Percentiles rank a stretch among this genome's conserved stretches.
Conservation (phyloP, 495 filamentous ascomycete species). For the Xylaria cubensis region DNA sequence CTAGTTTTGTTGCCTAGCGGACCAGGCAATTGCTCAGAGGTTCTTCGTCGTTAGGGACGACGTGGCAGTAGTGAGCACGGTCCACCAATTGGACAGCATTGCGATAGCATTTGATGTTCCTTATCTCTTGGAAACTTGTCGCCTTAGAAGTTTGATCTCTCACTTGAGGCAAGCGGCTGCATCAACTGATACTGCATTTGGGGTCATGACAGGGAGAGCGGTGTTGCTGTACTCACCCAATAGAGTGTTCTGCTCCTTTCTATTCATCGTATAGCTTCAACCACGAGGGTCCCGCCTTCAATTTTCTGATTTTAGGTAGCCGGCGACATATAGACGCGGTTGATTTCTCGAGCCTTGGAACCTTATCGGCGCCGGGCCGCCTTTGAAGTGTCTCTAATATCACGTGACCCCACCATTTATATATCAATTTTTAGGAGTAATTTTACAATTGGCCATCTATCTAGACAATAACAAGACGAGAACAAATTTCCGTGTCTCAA, state of each 20-base stretch:
- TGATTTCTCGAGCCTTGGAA: background rate
- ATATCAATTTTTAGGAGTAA: background rate
- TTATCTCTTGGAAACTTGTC: background rate
- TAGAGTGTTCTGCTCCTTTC: conserved; percentile 30
- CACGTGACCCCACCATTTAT: conserved; percentile 1
- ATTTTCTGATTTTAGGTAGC: background rate
- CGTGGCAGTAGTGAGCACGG: background rate
- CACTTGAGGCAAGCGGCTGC: background rate
- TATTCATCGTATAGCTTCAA: conserved; percentile 30
- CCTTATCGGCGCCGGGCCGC: background rate
- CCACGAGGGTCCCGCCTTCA: background rate
- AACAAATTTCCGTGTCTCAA: background rate
- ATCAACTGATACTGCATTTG: background rate
- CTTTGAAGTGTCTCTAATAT: background rate
- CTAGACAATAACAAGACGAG: background rate
- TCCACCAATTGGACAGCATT: background rate
- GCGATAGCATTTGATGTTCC: background rate
- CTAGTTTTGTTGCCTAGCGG: conserved; percentile 2
- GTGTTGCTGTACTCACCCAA: conserved; percentile 32
- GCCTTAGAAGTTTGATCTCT: background rate
- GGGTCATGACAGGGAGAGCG: background rate
- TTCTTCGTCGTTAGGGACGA: background rate
- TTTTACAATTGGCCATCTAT: background rate
- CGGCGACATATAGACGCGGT: background rate
- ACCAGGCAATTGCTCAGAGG: background rate